Percentiles rank a stretch among this genome's conserved stretches.
These are phyloP conservation scores for Alliaria petiolata DNA, from an alignment of 345 rosid species.

Conservation along the genomic window DNA sequence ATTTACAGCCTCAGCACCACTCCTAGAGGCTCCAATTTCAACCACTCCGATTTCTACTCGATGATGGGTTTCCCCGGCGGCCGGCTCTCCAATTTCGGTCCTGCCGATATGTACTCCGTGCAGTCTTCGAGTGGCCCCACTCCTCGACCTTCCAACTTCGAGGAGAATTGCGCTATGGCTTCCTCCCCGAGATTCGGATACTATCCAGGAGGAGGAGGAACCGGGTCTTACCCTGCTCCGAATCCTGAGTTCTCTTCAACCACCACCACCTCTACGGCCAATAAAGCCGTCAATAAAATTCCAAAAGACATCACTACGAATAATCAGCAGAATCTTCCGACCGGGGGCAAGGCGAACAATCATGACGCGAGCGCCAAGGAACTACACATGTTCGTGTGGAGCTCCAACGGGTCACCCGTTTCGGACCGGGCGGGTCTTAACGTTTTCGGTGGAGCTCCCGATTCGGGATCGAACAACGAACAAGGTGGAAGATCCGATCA, in stretches of 20 bases:
- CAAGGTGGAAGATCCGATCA: constrained; percentile 81
- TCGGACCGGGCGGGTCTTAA: constrained; percentile 77
- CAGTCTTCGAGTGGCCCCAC: constrained; percentile 77
- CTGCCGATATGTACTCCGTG: constrained; percentile 71
- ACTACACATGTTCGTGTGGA: constrained; percentile 97
- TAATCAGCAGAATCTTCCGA: constrained; percentile 25
- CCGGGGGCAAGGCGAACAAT: constrained; percentile 35
- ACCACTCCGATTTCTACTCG: constrained; percentile 79
- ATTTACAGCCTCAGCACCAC: constrained; percentile 90
- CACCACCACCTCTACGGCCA: constrained; percentile 33
- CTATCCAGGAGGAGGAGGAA: constrained; percentile 57
- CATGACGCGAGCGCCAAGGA: constrained; percentile 68
- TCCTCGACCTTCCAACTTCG: constrained; percentile 77
- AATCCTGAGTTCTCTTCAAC: constrained; percentile 65
- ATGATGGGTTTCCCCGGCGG: constrained; percentile 88
- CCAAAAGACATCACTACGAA: constrained; percentile 12
- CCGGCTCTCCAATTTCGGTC: constrained; percentile 76
- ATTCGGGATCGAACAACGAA: constrained; percentile 49
- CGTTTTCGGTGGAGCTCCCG: constrained; percentile 56
- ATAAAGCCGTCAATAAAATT: constrained; percentile 19
- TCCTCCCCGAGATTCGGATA: constrained; percentile 83
- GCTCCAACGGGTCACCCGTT: constrained; percentile 94
- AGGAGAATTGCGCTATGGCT: constrained; percentile 55
- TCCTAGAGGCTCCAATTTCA: constrained; percentile 89
- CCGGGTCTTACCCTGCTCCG: constrained; percentile 77